A percentile compares a stretch with the other conserved stretches of the same genome.
Evolutionary conservation across 495 filamentous ascomycete species (phyloP).

Genomic region (Rhypophila decipiens): DNA sequence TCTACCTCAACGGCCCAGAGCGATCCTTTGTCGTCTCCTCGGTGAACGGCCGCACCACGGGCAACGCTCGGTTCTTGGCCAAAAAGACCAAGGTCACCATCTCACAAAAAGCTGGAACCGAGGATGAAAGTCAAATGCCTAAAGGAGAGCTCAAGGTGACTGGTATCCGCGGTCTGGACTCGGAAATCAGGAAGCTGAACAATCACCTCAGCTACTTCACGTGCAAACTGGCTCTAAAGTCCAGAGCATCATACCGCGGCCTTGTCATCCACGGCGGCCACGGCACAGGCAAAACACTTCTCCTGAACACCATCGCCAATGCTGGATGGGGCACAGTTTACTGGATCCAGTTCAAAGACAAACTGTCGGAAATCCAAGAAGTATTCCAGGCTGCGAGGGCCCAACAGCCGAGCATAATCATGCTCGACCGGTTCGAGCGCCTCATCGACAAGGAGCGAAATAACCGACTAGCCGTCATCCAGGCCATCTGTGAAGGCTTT

Average conservation of each 20-base stretch:
- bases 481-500: slow-evolving; percentile 46
- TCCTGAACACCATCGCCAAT: slow-evolving; percentile 60
- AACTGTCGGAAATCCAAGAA: slow-evolving; percentile 54
- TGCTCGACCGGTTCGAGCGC: slow-evolving; percentile 76
- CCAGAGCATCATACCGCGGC: slow-evolving; percentile 37
- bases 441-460: slow-evolving; percentile 60
- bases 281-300: slow-evolving; percentile 73
- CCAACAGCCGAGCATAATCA: slow-evolving; percentile 70
- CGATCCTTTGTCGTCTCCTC: slow-evolving; percentile 42
- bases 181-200: slow-evolving; percentile 60
- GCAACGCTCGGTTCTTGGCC: slow-evolving; percentile 33
- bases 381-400: slow-evolving; percentile 65
- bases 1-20: slow-evolving; percentile 36
- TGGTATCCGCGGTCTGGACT: slow-evolving; percentile 57
- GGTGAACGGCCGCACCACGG: slow-evolving; percentile 34
- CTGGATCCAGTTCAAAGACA: slow-evolving; percentile 50
- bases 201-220: slow-evolving; percentile 55
- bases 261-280: slow-evolving; percentile 76
- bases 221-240: slow-evolving; percentile 21
- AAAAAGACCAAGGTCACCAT: slow-evolving; percentile 31
- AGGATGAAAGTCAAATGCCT: slow-evolving; percentile 9
- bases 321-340: slow-evolving; percentile 64
- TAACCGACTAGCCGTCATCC: slow-evolving; percentile 40
- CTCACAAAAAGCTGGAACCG: slow-evolving; percentile 7
- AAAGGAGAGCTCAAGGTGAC: slow-evolving; percentile 33